These are phyloP conservation scores for Fraxinus americana DNA, from an alignment of 257 asterid species.

Conservation along the genomic window DNA sequence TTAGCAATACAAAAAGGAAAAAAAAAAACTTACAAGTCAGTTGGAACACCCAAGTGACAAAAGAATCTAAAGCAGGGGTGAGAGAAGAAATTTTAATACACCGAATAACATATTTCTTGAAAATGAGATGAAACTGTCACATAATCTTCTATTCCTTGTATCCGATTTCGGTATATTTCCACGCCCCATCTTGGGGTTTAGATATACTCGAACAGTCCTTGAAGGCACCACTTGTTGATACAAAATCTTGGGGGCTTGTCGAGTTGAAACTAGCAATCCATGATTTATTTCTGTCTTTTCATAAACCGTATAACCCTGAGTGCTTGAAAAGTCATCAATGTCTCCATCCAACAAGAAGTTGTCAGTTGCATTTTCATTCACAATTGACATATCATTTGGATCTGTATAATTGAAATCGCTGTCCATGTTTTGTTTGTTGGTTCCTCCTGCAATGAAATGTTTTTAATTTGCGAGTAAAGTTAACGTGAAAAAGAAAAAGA, in stretches of 20 bases:
- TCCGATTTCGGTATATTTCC: constrained; percentile 25
- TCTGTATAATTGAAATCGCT: constrained; percentile 28
- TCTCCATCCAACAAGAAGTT: constrained; percentile 50
- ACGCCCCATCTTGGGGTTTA: constrained; percentile 33
- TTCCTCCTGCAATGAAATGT: constrained; percentile 36
- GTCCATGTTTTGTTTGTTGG: constrained; percentile 29
- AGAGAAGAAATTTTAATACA: constrained; percentile 33
- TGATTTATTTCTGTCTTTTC: constrained; percentile 48
- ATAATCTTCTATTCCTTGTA: constrained; percentile 10
- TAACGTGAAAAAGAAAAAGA: background rate
- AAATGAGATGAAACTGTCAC: constrained; percentile 16
- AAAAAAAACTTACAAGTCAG: background rate
- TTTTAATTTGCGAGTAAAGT: background rate
- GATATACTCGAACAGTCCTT: constrained; percentile 48
- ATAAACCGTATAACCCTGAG: constrained; percentile 40
- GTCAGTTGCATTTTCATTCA: constrained; percentile 29
- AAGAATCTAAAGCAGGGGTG: constrained; percentile 46
- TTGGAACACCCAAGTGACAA: constrained; percentile 42
- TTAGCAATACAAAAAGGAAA: background rate
- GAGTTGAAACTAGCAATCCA: constrained; percentile 61
- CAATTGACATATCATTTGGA: constrained; percentile 31
- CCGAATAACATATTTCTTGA: constrained; percentile 24
- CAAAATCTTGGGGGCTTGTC: constrained; percentile 50
- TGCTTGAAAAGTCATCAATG: constrained; percentile 47
- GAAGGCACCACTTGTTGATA: constrained; percentile 66